Evolutionary conservation across 2,329 filamentous ascomycete species (phyloP).

Genomic region (Fusarium citri): DNA sequence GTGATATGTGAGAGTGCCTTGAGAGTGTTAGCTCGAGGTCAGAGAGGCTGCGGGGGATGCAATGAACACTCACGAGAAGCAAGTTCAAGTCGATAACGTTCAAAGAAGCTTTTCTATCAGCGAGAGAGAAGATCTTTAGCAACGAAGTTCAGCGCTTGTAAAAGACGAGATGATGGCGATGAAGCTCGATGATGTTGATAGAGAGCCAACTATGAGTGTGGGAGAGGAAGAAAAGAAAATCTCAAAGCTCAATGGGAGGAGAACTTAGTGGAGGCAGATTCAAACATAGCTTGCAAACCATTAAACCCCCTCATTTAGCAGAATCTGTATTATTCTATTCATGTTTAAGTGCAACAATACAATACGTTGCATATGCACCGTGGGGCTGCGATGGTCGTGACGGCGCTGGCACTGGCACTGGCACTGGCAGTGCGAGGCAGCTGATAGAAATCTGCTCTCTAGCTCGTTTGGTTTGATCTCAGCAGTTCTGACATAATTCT

Average conservation of each 20-base stretch:
- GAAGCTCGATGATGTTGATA: background rate
- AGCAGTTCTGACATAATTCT: too few species aligned
- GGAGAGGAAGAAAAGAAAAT: background rate
- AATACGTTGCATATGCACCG: background rate
- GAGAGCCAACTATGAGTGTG: background rate
- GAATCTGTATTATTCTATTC: slow-evolving; percentile 20
- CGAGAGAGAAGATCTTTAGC: background rate
- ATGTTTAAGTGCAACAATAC: slow-evolving; percentile 22
- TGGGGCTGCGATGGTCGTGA: slow-evolving; percentile 3
- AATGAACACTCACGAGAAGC: slow-evolving; percentile 13
- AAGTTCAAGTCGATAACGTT: background rate
- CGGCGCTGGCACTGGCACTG: background rate
- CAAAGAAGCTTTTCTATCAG: background rate
- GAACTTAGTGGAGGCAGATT: background rate
- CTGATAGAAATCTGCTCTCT: background rate
- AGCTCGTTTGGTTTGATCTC: background rate
- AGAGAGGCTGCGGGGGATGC: background rate
- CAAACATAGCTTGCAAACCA: background rate
- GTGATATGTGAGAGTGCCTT: background rate
- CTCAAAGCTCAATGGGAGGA: background rate
- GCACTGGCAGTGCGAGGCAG: background rate
- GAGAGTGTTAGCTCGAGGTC: background rate
- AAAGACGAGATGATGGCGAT: background rate
- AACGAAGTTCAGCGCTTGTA: background rate
- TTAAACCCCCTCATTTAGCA: background rate